A percentile compares a stretch with the other conserved stretches of the same genome.
These are phyloP conservation scores for Fusarium circinatum DNA, from an alignment of 2,329 filamentous ascomycete genomes.

Conservation along the genomic window DNA sequence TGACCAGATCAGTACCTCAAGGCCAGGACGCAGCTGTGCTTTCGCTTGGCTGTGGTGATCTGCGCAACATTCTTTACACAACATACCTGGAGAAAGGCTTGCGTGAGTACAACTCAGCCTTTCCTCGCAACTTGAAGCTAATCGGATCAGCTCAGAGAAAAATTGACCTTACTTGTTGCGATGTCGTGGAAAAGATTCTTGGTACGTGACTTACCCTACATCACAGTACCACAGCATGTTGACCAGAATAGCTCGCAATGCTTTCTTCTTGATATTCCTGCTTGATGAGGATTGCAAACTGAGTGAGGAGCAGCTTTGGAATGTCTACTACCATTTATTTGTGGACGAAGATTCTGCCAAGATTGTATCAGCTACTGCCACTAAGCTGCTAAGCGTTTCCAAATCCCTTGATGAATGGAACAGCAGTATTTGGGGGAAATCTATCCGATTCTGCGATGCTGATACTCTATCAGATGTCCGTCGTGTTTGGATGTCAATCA, in stretches of 20 bases:
- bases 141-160: slow-evolving; percentile 50
- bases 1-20: slow-evolving; percentile 59
- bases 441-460: slow-evolving; percentile 60
- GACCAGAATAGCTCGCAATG: slow-evolving; percentile 60
- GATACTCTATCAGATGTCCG: slow-evolving; percentile 56
- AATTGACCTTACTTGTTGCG: slow-evolving; percentile 67
- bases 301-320: slow-evolving; percentile 55
- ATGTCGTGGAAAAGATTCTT: slow-evolving; percentile 60
- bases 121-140: slow-evolving; percentile 21
- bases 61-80: slow-evolving; percentile 66
- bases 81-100: slow-evolving; percentile 54
- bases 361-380: slow-evolving; percentile 54
- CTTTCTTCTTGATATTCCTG: slow-evolving; percentile 62
- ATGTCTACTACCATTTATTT: slow-evolving; percentile 65
- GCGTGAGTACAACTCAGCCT: slow-evolving; percentile 42
- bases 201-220: slow-evolving; percentile 50
- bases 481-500: slow-evolving; percentile 50
- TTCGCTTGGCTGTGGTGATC: slow-evolving; percentile 66
- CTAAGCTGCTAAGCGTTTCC: slow-evolving; percentile 55
- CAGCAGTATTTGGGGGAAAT: slow-evolving; percentile 53
- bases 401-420: slow-evolving; percentile 57
- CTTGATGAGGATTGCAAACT: slow-evolving; percentile 51
- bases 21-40: slow-evolving; percentile 62
- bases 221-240: background rate
- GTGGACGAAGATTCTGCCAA: slow-evolving; percentile 52